Evolutionary conservation across 441 rosid genomes (phyloP).

Genomic region (Adansonia gregorii): DNA sequence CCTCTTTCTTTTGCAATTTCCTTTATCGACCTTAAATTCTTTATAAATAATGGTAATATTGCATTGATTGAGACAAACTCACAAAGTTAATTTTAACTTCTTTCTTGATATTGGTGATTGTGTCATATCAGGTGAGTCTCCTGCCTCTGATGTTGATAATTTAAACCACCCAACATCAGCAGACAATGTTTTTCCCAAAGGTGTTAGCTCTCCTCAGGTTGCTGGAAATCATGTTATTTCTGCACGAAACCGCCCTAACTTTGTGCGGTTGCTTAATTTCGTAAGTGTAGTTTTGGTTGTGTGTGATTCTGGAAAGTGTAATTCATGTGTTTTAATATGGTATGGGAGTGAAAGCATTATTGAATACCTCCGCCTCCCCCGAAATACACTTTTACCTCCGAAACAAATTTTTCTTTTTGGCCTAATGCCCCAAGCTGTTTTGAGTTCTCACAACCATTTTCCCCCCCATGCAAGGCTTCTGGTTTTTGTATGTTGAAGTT

Average conservation of each 20-base stretch:
- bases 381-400: background rate
- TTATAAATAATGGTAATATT: conserved; percentile 10
- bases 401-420: background rate
- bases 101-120: conserved; percentile 19
- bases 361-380: background rate
- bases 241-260: conserved; percentile 62
- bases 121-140: conserved; percentile 81
- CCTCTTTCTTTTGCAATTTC: background rate
- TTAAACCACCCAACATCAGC: conserved; percentile 70
- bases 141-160: conserved; percentile 97
- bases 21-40: background rate
- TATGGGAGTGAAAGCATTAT: background rate
- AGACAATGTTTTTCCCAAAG: conserved; percentile 70
- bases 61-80: conserved; percentile 23
- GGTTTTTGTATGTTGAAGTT: background rate
- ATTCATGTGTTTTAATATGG: background rate
- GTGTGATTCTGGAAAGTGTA: background rate
- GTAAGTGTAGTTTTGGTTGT: conserved; percentile 60
- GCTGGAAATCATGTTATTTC: conserved; percentile 56
- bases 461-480: background rate
- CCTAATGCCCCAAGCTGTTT: background rate
- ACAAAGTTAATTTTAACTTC: background rate
- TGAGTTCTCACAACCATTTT: background rate
- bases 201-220: conserved; percentile 73
- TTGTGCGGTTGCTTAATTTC: conserved; percentile 66